phyloP scores from a whole-genome alignment of 257 asterid genomes.

The Solanum chiquidenum region DNA sequence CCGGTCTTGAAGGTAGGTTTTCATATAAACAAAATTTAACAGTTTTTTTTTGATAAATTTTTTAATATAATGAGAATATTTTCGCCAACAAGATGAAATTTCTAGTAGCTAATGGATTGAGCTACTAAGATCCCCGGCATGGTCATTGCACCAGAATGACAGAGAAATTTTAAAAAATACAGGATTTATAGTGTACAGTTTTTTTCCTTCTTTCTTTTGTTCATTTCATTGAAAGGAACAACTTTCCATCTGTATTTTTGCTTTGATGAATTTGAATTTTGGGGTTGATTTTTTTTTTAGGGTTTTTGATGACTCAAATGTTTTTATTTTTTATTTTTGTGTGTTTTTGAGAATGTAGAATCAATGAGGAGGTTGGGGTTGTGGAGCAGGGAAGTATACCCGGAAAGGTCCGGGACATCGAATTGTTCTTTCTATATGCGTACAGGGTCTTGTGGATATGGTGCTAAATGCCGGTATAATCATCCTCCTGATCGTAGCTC shows the following conservation, averaged over 20 bases:
- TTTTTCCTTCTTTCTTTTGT: not conserved
- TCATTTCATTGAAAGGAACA: not conserved
- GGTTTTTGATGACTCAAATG: not conserved
- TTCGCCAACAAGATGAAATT: not conserved
- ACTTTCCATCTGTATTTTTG: not conserved
- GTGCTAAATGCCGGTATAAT: constrained; percentile 71
- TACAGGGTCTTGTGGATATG: constrained; percentile 80
- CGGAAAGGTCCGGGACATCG: constrained; percentile 61
- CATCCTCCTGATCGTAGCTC: constrained; percentile 72
- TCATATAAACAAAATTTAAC: not conserved
- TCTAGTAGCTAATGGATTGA: not conserved
- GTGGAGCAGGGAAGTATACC: constrained; percentile 52
- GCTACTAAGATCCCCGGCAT: not conserved
- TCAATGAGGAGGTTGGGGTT: constrained; percentile 43
- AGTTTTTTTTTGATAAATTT: not conserved
- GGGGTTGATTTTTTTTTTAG: constrained; percentile 11
- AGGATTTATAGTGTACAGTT: not conserved
- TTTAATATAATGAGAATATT: not conserved
- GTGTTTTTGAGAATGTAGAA: constrained; percentile 27
- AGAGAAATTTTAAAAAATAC: not conserved
- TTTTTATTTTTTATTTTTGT: not conserved
- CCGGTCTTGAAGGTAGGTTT: constrained; percentile 41
- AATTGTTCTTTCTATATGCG: constrained; percentile 69
- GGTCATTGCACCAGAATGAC: not conserved
- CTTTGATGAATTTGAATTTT: not conserved